Evolutionary conservation across 148 eudicot genomes (phyloP).

Genomic region (Vaccinium myrtillus): DNA sequence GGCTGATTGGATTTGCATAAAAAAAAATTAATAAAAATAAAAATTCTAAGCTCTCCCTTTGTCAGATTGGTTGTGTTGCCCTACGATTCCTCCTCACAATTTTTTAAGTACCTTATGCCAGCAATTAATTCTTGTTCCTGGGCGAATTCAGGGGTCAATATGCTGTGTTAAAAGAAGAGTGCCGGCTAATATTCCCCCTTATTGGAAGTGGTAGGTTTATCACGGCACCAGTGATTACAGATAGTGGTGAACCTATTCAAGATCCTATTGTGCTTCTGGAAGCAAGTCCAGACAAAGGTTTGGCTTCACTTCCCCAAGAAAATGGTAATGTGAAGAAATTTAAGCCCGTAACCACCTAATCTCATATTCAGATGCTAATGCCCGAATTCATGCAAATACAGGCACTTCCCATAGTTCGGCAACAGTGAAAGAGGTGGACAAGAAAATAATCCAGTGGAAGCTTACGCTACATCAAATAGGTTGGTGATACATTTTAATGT

Average conservation of each 20-base stretch:
- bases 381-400: slow-evolving; percentile 21
- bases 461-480: slow-evolving; percentile 97
- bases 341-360: neutral
- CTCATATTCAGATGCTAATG: slow-evolving; percentile 22
- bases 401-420: slow-evolving; percentile 20
- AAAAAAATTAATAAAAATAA: too few relatives aligned
- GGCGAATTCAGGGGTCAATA: slow-evolving; percentile 59
- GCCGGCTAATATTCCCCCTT: slow-evolving; percentile 75
- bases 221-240: slow-evolving; percentile 84
- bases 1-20: neutral
- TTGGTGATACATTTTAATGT: slow-evolving; percentile 29
- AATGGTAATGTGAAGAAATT: slow-evolving; percentile 31
- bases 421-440: slow-evolving; percentile 28
- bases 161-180: slow-evolving; percentile 70
- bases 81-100: neutral
- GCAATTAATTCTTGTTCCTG: neutral
- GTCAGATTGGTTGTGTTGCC: slow-evolving; percentile 6
- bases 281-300: slow-evolving; percentile 31
- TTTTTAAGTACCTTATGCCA: neutral
- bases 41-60: neutral
- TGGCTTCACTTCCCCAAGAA: slow-evolving; percentile 24
- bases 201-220: slow-evolving; percentile 88
- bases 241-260: slow-evolving; percentile 65
- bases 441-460: slow-evolving; percentile 89
- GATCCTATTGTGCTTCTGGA: slow-evolving; percentile 88